phyloP scores from a whole-genome alignment of 257 asterid species.

The Nicotiana benthamiana region DNA sequence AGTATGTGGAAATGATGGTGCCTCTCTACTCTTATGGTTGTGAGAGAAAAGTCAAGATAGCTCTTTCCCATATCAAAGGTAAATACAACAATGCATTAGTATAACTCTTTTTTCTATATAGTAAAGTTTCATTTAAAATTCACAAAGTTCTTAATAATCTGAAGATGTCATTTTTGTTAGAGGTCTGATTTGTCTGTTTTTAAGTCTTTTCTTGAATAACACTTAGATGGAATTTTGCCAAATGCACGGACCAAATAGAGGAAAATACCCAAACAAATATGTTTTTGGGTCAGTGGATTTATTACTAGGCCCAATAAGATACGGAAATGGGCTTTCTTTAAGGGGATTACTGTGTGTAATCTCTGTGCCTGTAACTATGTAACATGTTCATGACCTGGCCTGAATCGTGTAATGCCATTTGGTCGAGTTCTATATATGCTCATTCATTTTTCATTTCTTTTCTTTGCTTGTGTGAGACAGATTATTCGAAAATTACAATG shows the following conservation, averaged over 20 bases:
- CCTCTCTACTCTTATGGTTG: slow-evolving; percentile 88
- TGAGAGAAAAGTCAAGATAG: slow-evolving; percentile 64
- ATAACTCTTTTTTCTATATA: background rate
- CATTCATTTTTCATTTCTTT: no score
- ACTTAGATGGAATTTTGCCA: background rate
- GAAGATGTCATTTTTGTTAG: background rate
- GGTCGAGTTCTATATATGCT: background rate
- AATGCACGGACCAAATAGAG: background rate
- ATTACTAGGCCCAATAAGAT: background rate
- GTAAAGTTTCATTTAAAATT: background rate
- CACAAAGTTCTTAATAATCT: background rate
- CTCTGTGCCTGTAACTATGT: background rate
- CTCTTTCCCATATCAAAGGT: slow-evolving; percentile 81
- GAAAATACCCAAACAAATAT: background rate
- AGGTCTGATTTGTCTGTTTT: background rate
- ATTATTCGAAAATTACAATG: no score
- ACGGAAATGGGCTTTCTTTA: background rate
- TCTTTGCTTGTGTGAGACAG: no score
- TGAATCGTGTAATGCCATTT: background rate
- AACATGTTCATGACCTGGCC: background rate
- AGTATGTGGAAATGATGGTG: slow-evolving; percentile 86
- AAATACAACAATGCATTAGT: background rate
- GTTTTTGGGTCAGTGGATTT: background rate
- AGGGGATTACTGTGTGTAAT: background rate
- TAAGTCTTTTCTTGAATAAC: background rate